Evolutionary conservation across 805 yeast genomes (phyloP).

Genomic region (Geotrichum ghanense): DNA sequence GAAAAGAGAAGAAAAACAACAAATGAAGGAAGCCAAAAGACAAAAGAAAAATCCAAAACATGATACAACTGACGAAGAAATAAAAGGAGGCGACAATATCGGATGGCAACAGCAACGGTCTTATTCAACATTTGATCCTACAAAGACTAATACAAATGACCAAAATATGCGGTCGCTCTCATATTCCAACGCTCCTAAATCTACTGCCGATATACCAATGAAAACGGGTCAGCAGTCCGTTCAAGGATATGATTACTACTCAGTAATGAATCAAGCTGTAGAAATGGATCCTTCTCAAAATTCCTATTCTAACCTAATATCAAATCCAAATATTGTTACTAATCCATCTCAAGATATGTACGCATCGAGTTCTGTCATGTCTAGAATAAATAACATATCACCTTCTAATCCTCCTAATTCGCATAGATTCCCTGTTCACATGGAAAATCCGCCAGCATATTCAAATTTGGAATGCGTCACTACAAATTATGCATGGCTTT

Average conservation of each 20-base stretch:
- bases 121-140: neutral
- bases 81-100: neutral
- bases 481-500: slow-evolving; percentile 21
- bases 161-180: no score
- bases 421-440: slow-evolving; percentile 3
- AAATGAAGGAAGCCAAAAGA: slow-evolving; percentile 1
- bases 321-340: neutral
- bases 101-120: neutral
- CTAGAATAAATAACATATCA: no score
- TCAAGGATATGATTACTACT: neutral
- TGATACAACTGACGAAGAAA: neutral
- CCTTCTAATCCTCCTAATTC: neutral
- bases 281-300: neutral
- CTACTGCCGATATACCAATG: no score
- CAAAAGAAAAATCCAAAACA: slow-evolving; percentile 1
- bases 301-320: neutral
- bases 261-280: slow-evolving; percentile 1
- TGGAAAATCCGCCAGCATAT: neutral
- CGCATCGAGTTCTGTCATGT: no score
- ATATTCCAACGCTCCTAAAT: no score
- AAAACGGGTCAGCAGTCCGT: neutral
- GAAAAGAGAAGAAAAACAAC: slow-evolving; percentile 12
- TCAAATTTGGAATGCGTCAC: slow-evolving; percentile 13
- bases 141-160: no score
- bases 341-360: no score